phyloP scores from a whole-genome alignment of 352 stramenopile genomes.

The Phytophthora hibernalis region DNA sequence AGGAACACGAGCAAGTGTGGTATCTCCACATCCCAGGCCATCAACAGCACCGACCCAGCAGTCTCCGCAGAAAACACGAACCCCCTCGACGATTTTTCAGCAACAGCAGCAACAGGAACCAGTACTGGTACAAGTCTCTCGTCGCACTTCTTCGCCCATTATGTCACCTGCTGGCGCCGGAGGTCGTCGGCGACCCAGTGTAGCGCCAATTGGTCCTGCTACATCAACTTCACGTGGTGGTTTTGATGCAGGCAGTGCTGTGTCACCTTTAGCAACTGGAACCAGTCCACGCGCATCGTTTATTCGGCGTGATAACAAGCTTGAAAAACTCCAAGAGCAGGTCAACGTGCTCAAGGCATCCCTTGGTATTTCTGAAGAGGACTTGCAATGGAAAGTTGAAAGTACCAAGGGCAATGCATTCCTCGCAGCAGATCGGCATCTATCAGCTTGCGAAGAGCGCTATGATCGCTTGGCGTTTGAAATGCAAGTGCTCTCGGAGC shows the following conservation, averaged over 20 bases:
- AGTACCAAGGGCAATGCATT: conserved; percentile 79
- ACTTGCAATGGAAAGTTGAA: conserved; percentile 83
- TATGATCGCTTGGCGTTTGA: conserved; percentile 78
- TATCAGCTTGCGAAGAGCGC: conserved; percentile 64
- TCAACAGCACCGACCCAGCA: conserved; percentile 19
- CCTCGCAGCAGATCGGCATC: conserved; percentile 59
- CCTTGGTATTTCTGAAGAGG: conserved; percentile 77
- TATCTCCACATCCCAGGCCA: conserved; percentile 13
- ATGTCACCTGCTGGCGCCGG: conserved; percentile 31
- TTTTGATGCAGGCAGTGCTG: neutral
- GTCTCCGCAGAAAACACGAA: conserved; percentile 11
- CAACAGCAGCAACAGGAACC: conserved; percentile 30
- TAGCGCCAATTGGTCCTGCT: conserved; percentile 52
- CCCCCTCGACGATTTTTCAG: conserved; percentile 27
- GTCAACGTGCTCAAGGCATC: conserved; percentile 78
- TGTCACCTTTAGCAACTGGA: neutral
- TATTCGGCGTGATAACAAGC: conserved; percentile 57
- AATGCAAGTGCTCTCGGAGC: conserved; percentile 58
- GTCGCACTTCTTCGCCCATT: conserved; percentile 63
- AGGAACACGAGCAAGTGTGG: conserved; percentile 23
- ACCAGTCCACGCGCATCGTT: conserved; percentile 37
- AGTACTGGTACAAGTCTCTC: conserved; percentile 65
- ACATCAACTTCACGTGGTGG: conserved; percentile 3
- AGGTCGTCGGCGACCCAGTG: conserved; percentile 51
- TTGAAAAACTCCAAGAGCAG: conserved; percentile 75